A percentile compares a stretch with the other conserved stretches of the same genome.
These are phyloP conservation scores for Sextonia rubra DNA, from an alignment of 164 flowering plant species.

Conservation along the genomic window DNA sequence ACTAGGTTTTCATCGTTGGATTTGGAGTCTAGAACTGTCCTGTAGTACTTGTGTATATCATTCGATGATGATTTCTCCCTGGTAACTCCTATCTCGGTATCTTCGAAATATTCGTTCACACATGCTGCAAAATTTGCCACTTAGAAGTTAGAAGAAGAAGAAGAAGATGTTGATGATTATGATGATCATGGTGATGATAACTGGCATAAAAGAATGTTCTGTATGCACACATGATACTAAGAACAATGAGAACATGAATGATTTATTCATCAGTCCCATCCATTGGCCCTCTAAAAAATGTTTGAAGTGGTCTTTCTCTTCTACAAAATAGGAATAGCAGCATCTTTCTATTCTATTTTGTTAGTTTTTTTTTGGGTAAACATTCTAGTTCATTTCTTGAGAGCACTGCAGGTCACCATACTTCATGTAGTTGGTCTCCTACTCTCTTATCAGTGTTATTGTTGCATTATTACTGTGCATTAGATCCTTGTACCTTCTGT, in stretches of 20 bases:
- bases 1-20: constrained; percentile 73
- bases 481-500: background rate
- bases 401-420: too few species aligned
- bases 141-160: background rate
- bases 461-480: background rate
- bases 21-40: constrained; percentile 84
- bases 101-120: constrained; percentile 64
- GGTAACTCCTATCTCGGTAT: constrained; percentile 20
- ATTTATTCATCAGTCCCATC: too few species aligned
- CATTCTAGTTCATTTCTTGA: too few species aligned
- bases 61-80: constrained; percentile 32
- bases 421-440: background rate
- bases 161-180: too few species aligned
- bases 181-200: too few species aligned
- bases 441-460: background rate
- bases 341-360: background rate
- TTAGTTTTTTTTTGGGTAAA: too few species aligned
- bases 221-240: too few species aligned
- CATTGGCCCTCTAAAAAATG: background rate
- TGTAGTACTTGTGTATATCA: constrained; percentile 64
- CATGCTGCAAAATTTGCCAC: constrained; percentile 49
- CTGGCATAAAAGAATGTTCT: too few species aligned
- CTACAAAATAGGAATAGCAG: background rate
- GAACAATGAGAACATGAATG: too few species aligned
- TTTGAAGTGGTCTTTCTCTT: background rate